Evolutionary conservation across 225 moss, liverwort and hornwort species (phyloP).

Genomic region (Marchantia polymorpha): DNA sequence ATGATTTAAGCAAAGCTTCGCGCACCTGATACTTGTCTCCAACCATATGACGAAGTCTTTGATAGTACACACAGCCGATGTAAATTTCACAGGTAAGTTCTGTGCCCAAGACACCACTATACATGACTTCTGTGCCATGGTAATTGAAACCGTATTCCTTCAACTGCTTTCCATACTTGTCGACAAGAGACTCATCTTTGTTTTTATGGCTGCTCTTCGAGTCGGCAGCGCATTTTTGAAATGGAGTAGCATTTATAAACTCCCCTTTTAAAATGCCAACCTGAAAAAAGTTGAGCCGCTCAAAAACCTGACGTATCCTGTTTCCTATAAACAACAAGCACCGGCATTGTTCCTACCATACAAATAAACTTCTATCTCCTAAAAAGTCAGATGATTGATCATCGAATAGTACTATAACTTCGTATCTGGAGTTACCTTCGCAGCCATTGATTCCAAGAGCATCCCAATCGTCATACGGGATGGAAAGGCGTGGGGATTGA

Average conservation of each 20-base stretch:
- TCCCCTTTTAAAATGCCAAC: constrained; percentile 73
- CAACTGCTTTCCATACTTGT: constrained; percentile 72
- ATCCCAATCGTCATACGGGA: constrained; percentile 99
- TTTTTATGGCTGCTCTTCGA: constrained; percentile 39
- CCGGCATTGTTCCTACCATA: neutral
- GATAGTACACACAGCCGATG: constrained; percentile 89
- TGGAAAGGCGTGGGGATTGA: constrained; percentile 98
- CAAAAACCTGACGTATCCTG: neutral
- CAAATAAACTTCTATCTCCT: neutral
- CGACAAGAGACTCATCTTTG: constrained; percentile 59
- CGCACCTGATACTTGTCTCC: constrained; percentile 96
- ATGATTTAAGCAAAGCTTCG: neutral
- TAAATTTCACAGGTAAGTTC: constrained; percentile 93
- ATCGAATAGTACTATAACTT: neutral
- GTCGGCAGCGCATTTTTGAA: constrained; percentile 62
- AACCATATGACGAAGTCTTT: constrained; percentile 96
- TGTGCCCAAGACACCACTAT: constrained; percentile 84
- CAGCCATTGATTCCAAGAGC: constrained; percentile 96
- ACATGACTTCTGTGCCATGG: constrained; percentile 95
- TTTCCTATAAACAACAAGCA: no score
- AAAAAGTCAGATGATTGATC: neutral
- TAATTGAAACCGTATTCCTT: constrained; percentile 81
- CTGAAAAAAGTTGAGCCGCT: constrained; percentile 28
- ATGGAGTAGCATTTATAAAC: constrained; percentile 88
- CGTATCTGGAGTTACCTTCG: constrained; percentile 53